These are phyloP conservation scores for Bipolaris victoriae DNA, from an alignment of 2,329 filamentous ascomycete genomes.

Conservation along the genomic window DNA sequence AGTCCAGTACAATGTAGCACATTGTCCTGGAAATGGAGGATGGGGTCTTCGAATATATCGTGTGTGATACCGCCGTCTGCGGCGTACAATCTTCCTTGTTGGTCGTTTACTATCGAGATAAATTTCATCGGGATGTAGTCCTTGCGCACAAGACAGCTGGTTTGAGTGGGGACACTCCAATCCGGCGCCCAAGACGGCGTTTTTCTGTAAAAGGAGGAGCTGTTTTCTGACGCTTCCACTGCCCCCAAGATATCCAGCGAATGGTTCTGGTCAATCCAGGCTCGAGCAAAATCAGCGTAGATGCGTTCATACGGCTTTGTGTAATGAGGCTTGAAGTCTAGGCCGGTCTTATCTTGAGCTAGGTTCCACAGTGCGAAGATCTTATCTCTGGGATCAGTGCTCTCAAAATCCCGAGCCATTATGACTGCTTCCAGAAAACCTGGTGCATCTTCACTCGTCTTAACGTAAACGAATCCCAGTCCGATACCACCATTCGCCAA, in stretches of 20 bases:
- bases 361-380: constrained; percentile 1
- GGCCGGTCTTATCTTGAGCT: neutral
- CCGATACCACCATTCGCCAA: neutral
- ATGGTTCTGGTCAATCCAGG: neutral
- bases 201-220: neutral
- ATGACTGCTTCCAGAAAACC: neutral
- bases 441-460: neutral
- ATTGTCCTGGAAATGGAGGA: neutral
- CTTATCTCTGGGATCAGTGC: constrained; percentile 1
- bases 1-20: neutral
- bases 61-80: neutral
- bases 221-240: neutral
- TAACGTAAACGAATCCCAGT: neutral
- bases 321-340: neutral
- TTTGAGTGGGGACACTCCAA: neutral
- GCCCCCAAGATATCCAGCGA: neutral
- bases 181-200: neutral
- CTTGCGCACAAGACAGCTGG: neutral
- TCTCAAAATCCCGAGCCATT: neutral
- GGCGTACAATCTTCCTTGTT: neutral
- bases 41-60: neutral
- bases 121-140: neutral
- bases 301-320: neutral
- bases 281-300: neutral
- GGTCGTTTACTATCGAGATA: neutral